These are phyloP conservation scores for Chionographis japonica DNA, from an alignment of 106 monocot genomes.

Conservation along the genomic window DNA sequence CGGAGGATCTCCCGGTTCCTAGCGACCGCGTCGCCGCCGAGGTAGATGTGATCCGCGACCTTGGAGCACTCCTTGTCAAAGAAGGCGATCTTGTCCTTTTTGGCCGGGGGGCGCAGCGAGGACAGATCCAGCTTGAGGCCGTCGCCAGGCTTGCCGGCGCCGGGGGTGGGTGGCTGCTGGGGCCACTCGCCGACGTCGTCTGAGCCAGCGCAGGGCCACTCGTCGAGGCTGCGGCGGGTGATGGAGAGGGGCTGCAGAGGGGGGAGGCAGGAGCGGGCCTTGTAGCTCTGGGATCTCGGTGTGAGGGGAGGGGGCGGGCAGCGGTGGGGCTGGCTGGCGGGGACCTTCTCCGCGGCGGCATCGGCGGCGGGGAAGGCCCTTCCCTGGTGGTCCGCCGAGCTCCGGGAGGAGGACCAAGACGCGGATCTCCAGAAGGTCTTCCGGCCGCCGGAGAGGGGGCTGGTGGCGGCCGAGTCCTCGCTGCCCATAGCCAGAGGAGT, in stretches of 20 bases:
- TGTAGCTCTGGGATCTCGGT: slow-evolving; percentile 52
- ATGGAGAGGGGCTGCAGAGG: slow-evolving; percentile 91
- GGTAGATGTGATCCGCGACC: slow-evolving; percentile 92
- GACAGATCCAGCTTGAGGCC: no score
- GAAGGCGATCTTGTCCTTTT: slow-evolving; percentile 58
- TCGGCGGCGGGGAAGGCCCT: no score
- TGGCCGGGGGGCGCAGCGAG: slow-evolving; percentile 17
- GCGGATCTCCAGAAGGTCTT: slow-evolving; percentile 78
- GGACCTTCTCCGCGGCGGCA: slow-evolving; percentile 4
- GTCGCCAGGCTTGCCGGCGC: no score
- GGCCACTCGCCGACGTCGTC: slow-evolving; percentile 89
- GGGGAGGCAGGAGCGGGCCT: slow-evolving; percentile 67
- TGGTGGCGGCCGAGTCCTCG: slow-evolving; percentile 13
- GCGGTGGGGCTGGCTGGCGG: slow-evolving; percentile 24
- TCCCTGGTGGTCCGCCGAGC: no score
- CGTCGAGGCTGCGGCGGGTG: slow-evolving; percentile 64
- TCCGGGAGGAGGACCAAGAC: slow-evolving; percentile 79
- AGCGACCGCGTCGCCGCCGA: slow-evolving; percentile 83
- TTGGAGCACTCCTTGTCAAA: slow-evolving; percentile 99
- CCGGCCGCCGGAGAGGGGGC: slow-evolving; percentile 3
- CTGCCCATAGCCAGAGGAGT: slow-evolving; percentile 15
- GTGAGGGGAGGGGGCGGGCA: slow-evolving; percentile 47
- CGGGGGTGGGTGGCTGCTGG: slow-evolving; percentile 30
- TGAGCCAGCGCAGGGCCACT: slow-evolving; percentile 82
- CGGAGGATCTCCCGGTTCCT: slow-evolving; percentile 79